These are phyloP conservation scores for Trichophyton rubrum DNA, from an alignment of 2,329 filamentous ascomycete species.

Conservation along the genomic window DNA sequence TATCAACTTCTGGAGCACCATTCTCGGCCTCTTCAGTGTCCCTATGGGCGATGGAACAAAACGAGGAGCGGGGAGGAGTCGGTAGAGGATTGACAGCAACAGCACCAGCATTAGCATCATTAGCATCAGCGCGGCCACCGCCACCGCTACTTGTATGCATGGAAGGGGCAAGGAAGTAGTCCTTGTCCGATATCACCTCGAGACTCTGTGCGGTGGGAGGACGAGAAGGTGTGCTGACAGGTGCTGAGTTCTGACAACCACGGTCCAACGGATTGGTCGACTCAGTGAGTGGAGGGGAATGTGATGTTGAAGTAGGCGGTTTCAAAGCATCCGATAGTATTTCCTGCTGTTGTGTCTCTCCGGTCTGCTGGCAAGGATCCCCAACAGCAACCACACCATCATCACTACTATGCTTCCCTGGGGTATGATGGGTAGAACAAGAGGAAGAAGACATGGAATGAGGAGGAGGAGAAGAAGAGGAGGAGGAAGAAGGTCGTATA, in stretches of 20 bases:
- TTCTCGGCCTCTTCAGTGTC: constrained; percentile 31
- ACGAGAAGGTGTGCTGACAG: neutral
- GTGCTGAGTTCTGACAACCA: constrained; percentile 21
- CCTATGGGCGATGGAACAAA: constrained; percentile 33
- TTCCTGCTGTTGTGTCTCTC: neutral
- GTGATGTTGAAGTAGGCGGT: neutral
- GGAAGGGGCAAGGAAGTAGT: neutral
- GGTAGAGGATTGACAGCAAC: constrained; percentile 27
- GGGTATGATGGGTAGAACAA: neutral
- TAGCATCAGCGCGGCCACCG: constrained; percentile 16
- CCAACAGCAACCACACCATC: neutral
- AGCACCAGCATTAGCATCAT: constrained; percentile 16
- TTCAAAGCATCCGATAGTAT: neutral
- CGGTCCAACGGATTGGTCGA: constrained; percentile 33
- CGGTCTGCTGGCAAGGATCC: neutral
- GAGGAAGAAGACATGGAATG: neutral
- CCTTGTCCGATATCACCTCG: neutral
- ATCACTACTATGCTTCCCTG: neutral
- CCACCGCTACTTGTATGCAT: neutral
- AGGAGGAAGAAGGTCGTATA: constrained; percentile 24
- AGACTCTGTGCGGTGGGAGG: neutral
- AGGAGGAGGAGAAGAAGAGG: constrained; percentile 15
- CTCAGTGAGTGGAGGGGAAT: constrained; percentile 24
- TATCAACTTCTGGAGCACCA: constrained; percentile 26
- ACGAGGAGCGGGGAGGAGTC: constrained; percentile 33